These are phyloP conservation scores for Globisporangium rhizosaccharum DNA, from an alignment of 352 stramenopile species.

Conservation along the genomic window DNA sequence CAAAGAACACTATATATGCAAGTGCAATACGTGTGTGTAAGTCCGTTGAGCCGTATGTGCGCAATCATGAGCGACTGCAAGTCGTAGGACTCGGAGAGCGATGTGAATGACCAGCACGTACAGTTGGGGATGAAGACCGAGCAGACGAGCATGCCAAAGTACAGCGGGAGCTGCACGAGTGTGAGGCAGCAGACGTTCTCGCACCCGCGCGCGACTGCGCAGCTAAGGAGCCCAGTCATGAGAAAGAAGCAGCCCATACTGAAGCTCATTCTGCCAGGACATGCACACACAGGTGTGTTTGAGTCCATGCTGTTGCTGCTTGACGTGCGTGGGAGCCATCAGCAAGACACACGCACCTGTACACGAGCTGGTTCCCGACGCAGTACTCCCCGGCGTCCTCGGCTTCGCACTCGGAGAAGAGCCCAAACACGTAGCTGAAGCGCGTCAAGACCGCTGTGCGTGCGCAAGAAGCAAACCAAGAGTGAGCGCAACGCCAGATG, in stretches of 20 bases:
- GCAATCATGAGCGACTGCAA: not conserved
- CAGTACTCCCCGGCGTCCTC: conserved; percentile 33
- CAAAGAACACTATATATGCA: conserved; percentile 47
- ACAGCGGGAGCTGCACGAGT: conserved; percentile 62
- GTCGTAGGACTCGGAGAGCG: not conserved
- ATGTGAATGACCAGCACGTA: conserved; percentile 7
- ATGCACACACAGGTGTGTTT: no score
- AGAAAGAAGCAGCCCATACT: conserved; percentile 64
- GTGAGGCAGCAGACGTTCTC: conserved; percentile 63
- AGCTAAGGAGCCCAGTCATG: conserved; percentile 48
- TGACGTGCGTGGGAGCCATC: no score
- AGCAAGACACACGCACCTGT: conserved; percentile 22
- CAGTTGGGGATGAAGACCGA: conserved; percentile 71
- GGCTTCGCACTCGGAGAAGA: conserved; percentile 45
- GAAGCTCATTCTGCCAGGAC: conserved; percentile 49
- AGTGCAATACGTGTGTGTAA: not conserved
- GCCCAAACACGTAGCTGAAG: conserved; percentile 26
- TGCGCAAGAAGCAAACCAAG: not conserved
- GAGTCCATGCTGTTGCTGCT: not conserved
- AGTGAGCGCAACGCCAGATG: not conserved
- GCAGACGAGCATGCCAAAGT: conserved; percentile 33
- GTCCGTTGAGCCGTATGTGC: not conserved
- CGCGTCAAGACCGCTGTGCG: conserved; percentile 25
- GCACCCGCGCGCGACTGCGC: conserved; percentile 33
- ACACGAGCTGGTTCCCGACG: conserved; percentile 72